phyloP scores from a whole-genome alignment of 305 asterid genomes.

The Fraxinus angustifolia region DNA sequence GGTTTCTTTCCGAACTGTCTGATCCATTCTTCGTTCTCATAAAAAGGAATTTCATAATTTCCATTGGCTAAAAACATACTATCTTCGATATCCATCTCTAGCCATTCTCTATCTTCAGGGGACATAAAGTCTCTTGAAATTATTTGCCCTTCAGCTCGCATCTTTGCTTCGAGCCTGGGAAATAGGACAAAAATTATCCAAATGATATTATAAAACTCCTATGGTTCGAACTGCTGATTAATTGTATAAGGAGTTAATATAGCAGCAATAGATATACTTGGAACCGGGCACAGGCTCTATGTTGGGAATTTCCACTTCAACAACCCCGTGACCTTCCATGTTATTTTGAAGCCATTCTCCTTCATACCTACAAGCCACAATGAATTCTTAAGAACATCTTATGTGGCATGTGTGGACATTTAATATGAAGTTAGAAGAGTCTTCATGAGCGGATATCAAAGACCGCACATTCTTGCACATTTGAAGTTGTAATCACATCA shows the following conservation, averaged over 20 bases:
- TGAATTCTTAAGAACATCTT: background rate
- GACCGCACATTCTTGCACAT: slow-evolving; percentile 4
- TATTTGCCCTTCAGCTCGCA: slow-evolving; percentile 85
- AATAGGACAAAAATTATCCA: slow-evolving; percentile 19
- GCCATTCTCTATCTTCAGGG: slow-evolving; percentile 93
- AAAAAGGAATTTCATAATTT: slow-evolving; percentile 66
- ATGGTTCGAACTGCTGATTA: slow-evolving; percentile 5
- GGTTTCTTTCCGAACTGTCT: slow-evolving; percentile 68
- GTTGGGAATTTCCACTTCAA: slow-evolving; percentile 90
- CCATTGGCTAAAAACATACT: slow-evolving; percentile 55
- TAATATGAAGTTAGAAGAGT: slow-evolving; percentile 4
- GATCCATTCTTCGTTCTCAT: slow-evolving; percentile 80
- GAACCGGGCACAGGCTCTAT: slow-evolving; percentile 88
- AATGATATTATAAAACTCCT: slow-evolving; percentile 15
- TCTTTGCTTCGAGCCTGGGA: slow-evolving; percentile 81
- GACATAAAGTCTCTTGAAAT: slow-evolving; percentile 83
- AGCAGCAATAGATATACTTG: slow-evolving; percentile 44
- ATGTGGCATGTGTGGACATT: slow-evolving; percentile 6
- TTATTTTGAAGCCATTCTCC: slow-evolving; percentile 95
- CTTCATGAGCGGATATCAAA: background rate
- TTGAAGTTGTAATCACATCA: background rate
- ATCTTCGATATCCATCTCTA: slow-evolving; percentile 95
- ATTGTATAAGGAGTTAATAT: background rate
- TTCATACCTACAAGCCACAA: slow-evolving; percentile 60
- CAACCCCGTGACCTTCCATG: slow-evolving; percentile 98